phyloP scores from a whole-genome alignment of 2,329 filamentous ascomycete genomes.

The Phaeomoniella chlamydospora region DNA sequence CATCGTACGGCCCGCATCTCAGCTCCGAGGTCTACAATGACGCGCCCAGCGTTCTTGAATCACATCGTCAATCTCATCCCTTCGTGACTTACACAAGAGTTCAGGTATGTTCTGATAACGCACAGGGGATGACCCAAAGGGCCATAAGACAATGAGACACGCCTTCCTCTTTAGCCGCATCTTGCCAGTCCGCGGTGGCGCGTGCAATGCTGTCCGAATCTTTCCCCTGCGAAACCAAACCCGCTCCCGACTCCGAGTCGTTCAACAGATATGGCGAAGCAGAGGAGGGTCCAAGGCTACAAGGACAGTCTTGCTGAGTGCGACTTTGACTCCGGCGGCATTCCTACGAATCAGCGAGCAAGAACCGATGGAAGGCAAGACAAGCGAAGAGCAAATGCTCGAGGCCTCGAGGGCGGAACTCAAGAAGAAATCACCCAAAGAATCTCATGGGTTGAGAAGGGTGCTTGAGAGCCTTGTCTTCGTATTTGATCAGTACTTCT shows the following conservation, averaged over 20 bases:
- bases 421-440: conserved; percentile 48
- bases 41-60: too few relatives aligned
- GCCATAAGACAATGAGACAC: neutral
- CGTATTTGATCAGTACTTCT: conserved; percentile 45
- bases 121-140: too few relatives aligned
- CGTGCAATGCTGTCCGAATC: neutral
- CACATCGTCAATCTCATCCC: too few relatives aligned
- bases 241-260: neutral
- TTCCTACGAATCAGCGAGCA: conserved; percentile 45
- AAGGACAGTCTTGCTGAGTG: conserved; percentile 18
- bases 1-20: too few relatives aligned
- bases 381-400: conserved; percentile 76
- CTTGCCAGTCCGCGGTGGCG: conserved; percentile 2
- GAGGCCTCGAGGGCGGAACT: conserved; percentile 68
- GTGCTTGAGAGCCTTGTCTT: conserved; percentile 47
- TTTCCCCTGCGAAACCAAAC: neutral
- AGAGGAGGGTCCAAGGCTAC: neutral
- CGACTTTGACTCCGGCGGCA: conserved; percentile 39
- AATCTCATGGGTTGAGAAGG: conserved; percentile 44
- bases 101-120: too few relatives aligned
- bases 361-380: conserved; percentile 38
- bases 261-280: neutral
- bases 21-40: too few relatives aligned
- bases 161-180: neutral
- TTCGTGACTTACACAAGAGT: too few relatives aligned